Conservation (phyloP, 2,329 filamentous ascomycete species). For the Aspergillus japonicus region DNA sequence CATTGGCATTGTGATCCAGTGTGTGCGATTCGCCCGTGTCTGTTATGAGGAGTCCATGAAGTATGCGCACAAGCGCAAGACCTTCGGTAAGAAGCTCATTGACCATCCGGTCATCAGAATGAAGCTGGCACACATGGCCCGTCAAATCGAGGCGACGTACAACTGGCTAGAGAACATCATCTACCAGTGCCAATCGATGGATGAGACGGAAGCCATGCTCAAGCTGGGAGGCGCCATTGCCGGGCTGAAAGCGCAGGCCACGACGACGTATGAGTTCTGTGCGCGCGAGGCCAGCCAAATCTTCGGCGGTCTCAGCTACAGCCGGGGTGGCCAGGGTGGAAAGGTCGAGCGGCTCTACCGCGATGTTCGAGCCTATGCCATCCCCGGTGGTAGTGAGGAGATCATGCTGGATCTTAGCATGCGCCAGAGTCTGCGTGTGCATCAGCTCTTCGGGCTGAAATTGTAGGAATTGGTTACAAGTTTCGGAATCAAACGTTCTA, state of each 20-base stretch:
- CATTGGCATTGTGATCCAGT: constrained; percentile 98
- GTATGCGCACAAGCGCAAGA: constrained; percentile 95
- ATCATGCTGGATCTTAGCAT: constrained; percentile 98
- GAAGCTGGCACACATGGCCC: constrained; percentile 97
- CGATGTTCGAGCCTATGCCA: constrained; percentile 93
- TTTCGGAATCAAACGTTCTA: neutral
- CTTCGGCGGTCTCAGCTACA: constrained; percentile 92
- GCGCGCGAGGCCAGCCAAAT: constrained; percentile 95
- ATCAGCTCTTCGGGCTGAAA: constrained; percentile 94
- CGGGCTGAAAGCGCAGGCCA: constrained; percentile 88
- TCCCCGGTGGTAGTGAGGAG: constrained; percentile 93
- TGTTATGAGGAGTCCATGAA: constrained; percentile 96
- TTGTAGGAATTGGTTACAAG: constrained; percentile 53
- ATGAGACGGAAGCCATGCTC: constrained; percentile 91
- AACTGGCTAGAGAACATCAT: constrained; percentile 95
- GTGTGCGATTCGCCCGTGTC: constrained; percentile 88
- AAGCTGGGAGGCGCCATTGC: constrained; percentile 94
- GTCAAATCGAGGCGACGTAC: constrained; percentile 95
- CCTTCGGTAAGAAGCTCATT: constrained; percentile 94
- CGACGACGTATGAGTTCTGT: constrained; percentile 95
- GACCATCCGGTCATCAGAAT: constrained; percentile 96
- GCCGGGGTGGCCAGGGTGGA: constrained; percentile 86
- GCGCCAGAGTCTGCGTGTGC: constrained; percentile 82
- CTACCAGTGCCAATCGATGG: constrained; percentile 91
- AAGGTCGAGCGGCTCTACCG: constrained; percentile 94